Conservation (phyloP, 2,329 filamentous ascomycete genomes). For the Colletotrichum zoysiae region DNA sequence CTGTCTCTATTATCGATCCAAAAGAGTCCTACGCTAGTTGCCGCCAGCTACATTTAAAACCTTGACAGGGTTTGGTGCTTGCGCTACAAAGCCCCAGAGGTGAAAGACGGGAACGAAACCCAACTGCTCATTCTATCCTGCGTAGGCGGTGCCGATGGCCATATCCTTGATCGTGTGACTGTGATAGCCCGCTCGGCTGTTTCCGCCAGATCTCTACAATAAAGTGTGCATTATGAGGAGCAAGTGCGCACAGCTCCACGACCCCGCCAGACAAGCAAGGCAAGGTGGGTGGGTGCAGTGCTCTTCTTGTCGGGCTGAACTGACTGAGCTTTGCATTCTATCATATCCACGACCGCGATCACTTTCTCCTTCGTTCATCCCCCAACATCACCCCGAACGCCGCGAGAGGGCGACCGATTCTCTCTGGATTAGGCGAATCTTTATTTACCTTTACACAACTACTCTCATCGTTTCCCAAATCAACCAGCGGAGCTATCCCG, state of each 20-base stretch:
- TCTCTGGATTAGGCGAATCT: not conserved
- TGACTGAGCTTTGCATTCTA: not conserved
- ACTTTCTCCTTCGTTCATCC: not conserved
- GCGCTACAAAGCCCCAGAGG: not conserved
- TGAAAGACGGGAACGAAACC: not conserved
- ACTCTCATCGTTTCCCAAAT: not conserved
- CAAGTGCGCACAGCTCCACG: conserved; percentile 10
- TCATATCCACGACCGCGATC: not conserved
- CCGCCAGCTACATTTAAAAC: not conserved
- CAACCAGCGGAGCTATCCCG: not conserved
- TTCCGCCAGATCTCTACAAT: not conserved
- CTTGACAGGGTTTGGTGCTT: not conserved
- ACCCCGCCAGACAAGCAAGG: conserved; percentile 24
- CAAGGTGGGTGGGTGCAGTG: not conserved
- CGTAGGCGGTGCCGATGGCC: not conserved
- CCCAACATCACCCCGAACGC: not conserved
- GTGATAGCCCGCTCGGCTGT: not conserved
- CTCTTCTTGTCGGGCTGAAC: not conserved
- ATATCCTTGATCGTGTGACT: not conserved
- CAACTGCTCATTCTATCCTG: too few relatives aligned
- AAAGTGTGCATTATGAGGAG: not conserved
- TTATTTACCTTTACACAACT: not conserved
- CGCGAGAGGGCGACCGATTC: not conserved
- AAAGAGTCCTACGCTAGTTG: not conserved
- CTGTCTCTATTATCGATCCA: not conserved